phyloP scores from a whole-genome alignment of 2,329 filamentous ascomycete genomes.

The Fusarium gaditjirri region DNA sequence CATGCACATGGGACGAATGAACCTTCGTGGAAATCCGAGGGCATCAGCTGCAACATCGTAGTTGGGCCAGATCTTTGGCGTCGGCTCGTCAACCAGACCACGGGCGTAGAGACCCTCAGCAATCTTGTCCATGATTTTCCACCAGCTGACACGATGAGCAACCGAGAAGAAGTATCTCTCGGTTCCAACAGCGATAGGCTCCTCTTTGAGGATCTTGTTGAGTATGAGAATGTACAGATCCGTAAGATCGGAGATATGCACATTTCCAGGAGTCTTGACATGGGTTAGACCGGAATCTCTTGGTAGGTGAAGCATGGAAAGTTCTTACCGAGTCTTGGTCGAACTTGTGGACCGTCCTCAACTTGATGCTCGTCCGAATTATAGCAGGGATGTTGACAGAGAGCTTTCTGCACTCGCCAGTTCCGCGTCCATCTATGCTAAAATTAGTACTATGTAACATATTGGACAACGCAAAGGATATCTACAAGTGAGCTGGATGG shows the following conservation, averaged over 20 bases:
- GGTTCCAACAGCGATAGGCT: slow-evolving; percentile 43
- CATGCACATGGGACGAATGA: slow-evolving; percentile 18
- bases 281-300: not conserved
- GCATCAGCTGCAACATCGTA: slow-evolving; percentile 47
- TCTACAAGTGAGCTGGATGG: slow-evolving; percentile 46
- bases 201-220: slow-evolving; percentile 43
- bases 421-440: slow-evolving; percentile 48
- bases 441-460: not conserved
- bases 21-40: slow-evolving; percentile 45
- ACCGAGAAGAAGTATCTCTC: slow-evolving; percentile 50
- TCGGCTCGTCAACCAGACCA: slow-evolving; percentile 44
- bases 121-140: slow-evolving; percentile 45
- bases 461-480: not conserved
- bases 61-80: slow-evolving; percentile 44
- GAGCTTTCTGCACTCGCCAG: slow-evolving; percentile 48
- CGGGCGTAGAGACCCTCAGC: slow-evolving; percentile 42
- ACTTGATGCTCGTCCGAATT: slow-evolving; percentile 45
- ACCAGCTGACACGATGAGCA: slow-evolving; percentile 45
- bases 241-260: slow-evolving; percentile 48
- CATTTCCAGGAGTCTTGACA: slow-evolving; percentile 36
- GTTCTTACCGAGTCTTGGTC: slow-evolving; percentile 46
- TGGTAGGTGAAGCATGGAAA: accelerated
- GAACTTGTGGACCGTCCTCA: slow-evolving; percentile 48
- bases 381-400: slow-evolving; percentile 48
- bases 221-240: slow-evolving; percentile 46